Percentiles rank a stretch among this genome's conserved stretches.
These are phyloP conservation scores for Lonicera japonica DNA, from an alignment of 129 eudicot genomes.

Conservation along the genomic window DNA sequence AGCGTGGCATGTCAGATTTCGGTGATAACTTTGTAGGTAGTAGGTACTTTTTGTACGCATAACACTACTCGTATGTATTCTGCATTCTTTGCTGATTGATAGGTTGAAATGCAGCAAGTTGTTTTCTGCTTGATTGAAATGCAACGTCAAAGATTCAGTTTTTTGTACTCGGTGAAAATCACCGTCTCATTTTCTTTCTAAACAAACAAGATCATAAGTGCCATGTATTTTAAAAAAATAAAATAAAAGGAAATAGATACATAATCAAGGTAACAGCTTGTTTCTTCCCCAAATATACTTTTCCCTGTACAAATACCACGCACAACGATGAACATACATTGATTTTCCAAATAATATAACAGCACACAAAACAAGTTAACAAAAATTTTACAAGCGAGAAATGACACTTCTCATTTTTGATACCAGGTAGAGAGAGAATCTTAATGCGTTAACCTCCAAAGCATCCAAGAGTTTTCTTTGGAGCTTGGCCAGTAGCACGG, in stretches of 20 bases:
- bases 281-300: not conserved
- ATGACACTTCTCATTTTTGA: not conserved
- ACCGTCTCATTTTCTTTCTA: no score
- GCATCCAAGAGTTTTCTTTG: slow-evolving; percentile 59
- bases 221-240: not conserved
- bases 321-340: not conserved
- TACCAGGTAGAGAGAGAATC: not conserved
- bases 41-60: no score
- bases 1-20: no score
- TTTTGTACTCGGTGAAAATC: no score
- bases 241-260: no score
- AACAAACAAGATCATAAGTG: not conserved
- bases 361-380: slow-evolving; percentile 7
- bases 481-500: slow-evolving; percentile 69
- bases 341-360: not conserved
- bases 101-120: no score
- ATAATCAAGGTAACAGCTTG: not conserved
- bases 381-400: not conserved
- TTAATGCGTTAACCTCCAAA: slow-evolving; percentile 36
- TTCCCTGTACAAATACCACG: not conserved
- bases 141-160: no score
- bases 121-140: no score
- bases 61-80: no score
- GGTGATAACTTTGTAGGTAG: no score
- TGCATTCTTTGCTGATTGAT: no score